Evolutionary conservation across 1,284 basidiomycete genomes (phyloP).

Genomic region (Coriolopsis trogii): DNA sequence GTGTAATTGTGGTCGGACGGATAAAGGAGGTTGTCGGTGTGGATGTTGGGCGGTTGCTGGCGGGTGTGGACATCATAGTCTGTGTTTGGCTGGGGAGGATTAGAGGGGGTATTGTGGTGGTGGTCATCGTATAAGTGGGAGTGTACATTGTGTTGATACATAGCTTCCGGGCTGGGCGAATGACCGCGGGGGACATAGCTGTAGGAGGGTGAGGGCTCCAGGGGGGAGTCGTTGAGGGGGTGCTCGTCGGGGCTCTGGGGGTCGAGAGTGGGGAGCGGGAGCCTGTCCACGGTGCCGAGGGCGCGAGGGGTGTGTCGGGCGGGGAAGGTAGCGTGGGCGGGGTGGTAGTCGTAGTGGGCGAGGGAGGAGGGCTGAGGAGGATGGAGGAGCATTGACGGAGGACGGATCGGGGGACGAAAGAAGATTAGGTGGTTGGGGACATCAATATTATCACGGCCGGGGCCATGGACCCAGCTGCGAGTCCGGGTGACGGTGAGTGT

Average conservation of each 20-base stretch:
- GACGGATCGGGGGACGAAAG: constrained; percentile 19
- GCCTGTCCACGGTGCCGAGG: constrained; percentile 24
- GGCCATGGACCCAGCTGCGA: no score
- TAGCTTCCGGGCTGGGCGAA: constrained; percentile 17
- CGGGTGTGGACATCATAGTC: constrained; percentile 21
- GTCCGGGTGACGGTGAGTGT: no score
- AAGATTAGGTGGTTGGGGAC: constrained; percentile 2
- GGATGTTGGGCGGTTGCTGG: constrained; percentile 27
- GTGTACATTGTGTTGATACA: constrained; percentile 20
- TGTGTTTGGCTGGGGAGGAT: constrained; percentile 3
- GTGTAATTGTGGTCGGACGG: constrained; percentile 18
- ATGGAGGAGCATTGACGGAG: constrained; percentile 27
- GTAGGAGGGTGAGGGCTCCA: constrained; percentile 16
- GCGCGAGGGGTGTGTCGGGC: constrained; percentile 20
- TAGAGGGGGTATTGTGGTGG: constrained; percentile 31
- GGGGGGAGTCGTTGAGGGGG: constrained; percentile 14
- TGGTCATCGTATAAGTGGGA: constrained; percentile 14
- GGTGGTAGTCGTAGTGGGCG: constrained; percentile 20
- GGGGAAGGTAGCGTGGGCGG: constrained; percentile 10
- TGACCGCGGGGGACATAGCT: constrained; percentile 25
- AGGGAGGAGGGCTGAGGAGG: constrained; percentile 19
- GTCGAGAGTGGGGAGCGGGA: constrained; percentile 9
- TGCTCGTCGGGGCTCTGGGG: constrained; percentile 5
- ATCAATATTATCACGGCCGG: constrained; percentile 15
- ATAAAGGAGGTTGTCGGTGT: constrained; percentile 22